Evolutionary conservation across 345 rosid species (phyloP).

Genomic region (Psidium guajava): DNA sequence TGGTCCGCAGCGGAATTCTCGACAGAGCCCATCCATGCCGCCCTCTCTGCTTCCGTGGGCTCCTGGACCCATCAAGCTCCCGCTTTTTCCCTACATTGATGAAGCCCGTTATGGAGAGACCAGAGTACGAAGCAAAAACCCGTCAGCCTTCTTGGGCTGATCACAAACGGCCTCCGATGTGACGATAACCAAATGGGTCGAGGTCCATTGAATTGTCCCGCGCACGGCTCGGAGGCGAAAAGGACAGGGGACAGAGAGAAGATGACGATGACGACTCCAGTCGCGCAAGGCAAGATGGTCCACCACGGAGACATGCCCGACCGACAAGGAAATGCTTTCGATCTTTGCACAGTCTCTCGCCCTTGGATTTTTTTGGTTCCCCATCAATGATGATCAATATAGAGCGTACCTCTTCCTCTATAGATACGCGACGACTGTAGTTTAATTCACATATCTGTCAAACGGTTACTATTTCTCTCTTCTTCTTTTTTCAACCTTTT

Average conservation of each 20-base stretch:
- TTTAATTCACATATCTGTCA: rapidly evolving
- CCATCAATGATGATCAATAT: neutral
- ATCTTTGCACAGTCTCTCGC: neutral
- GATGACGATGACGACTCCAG: neutral
- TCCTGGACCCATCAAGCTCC: neutral
- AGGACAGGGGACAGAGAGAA: neutral
- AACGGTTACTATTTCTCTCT: neutral
- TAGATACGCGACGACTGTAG: neutral
- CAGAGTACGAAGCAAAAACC: neutral
- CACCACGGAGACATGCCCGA: neutral
- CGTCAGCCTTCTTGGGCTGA: neutral
- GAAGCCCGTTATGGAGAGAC: neutral
- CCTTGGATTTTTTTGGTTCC: no score
- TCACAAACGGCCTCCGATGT: neutral
- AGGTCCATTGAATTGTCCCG: neutral
- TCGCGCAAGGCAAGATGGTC: neutral
- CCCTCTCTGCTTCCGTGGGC: neutral
- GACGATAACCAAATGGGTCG: neutral
- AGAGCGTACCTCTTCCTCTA: rapidly evolving
- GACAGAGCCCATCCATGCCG: neutral
- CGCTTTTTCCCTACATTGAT: neutral
- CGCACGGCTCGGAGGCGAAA: neutral
- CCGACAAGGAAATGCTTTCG: neutral
- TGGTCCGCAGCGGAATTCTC: neutral
- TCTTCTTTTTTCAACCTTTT: no score